Conservation (phyloP, 2,329 filamentous ascomycete genomes). For the Tolypocladium inflatum region DNA sequence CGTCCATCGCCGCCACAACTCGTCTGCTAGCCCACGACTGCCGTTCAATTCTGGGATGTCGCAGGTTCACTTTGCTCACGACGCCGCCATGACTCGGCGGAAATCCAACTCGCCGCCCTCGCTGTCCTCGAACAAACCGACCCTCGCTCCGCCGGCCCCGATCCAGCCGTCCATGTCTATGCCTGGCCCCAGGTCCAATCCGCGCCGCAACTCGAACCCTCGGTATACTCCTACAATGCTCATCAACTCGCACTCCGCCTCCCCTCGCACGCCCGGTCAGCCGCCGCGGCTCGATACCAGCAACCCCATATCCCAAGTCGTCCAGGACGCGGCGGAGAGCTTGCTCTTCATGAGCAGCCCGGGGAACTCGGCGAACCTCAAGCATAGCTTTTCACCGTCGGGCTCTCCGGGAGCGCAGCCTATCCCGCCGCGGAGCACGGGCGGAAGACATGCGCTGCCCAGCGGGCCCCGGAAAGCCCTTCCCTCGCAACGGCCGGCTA, state of each 20-base stretch:
- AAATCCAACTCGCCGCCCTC: slow-evolving; percentile 28
- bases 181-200: slow-evolving; percentile 23
- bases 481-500: slow-evolving; percentile 35
- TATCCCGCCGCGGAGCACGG: slow-evolving; percentile 7
- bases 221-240: slow-evolving; percentile 39
- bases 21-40: slow-evolving; percentile 46
- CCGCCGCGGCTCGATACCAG: slow-evolving; percentile 17
- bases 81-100: slow-evolving; percentile 9
- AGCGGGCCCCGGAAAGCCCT: slow-evolving; percentile 42
- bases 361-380: slow-evolving; percentile 57
- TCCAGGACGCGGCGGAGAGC: slow-evolving; percentile 75
- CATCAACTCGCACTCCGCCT: slow-evolving; percentile 37
- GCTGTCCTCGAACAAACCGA: slow-evolving; percentile 22
- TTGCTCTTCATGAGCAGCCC: slow-evolving; percentile 76
- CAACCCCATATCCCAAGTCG: slow-evolving; percentile 36
- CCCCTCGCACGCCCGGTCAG: slow-evolving; percentile 33
- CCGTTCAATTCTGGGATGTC: slow-evolving; percentile 21
- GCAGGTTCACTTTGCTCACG: slow-evolving; percentile 15
- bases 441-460: slow-evolving; percentile 30
- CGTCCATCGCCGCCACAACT: slow-evolving; percentile 38
- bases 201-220: slow-evolving; percentile 41
- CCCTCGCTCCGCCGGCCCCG: slow-evolving; percentile 43
- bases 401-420: slow-evolving; percentile 22
- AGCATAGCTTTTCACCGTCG: slow-evolving; percentile 40
- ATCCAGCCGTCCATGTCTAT: slow-evolving; percentile 38